Evolutionary conservation across 371 early-diverging fungal genomes (phyloP), one percentile per base, ranked within the genome.

Genomic region (Mortierella sp.): DNA sequence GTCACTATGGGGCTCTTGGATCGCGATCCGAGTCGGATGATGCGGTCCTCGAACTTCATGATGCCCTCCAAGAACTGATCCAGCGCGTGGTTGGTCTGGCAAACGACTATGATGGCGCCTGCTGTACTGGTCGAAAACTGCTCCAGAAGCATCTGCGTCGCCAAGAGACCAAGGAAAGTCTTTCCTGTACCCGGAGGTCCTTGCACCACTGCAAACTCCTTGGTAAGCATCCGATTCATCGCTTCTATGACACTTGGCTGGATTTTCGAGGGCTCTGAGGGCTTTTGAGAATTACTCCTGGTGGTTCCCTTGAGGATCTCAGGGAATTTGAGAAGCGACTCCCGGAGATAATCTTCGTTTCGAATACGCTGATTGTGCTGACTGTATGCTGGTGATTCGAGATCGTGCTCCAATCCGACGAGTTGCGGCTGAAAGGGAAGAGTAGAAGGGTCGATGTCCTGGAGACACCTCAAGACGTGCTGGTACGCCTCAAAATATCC

Each of bases 181-280:
- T 95, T 95, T 76, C 95, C 95, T 46, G 94, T 94, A 70, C 95
- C 95, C 24, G 95, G 95, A 21, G 95, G 95, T 65, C 95, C 94
- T 84, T 93, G 93, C 32, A 93, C 87, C 46, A 93, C 88, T 0
- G 93, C 90, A 4, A 93, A 48, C 41, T 92, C 89, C 68, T 88
- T 84, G 16, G 90, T 89, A 11, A 93, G 79, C 70, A 93, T 90
- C 0, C 91, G 89, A 35, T 89, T 80, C 43, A 93, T 74, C 12
- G 93, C 93, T 70, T 92, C 91, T 70, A 90, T 75, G 41, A 93
- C 92, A 0, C 91, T 91, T 29, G 78, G 68, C 35, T 87, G 88
- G 5, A 80, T 56, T 16, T 44, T 14, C 10, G 70, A 44, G 2
- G 24, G 16, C 60, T 14, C 12, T 14, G 51, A 56, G 14, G 74